These are phyloP conservation scores for Skeletonema tropicum DNA, from an alignment of 108 stramenopile species.

Conservation along the genomic window DNA sequence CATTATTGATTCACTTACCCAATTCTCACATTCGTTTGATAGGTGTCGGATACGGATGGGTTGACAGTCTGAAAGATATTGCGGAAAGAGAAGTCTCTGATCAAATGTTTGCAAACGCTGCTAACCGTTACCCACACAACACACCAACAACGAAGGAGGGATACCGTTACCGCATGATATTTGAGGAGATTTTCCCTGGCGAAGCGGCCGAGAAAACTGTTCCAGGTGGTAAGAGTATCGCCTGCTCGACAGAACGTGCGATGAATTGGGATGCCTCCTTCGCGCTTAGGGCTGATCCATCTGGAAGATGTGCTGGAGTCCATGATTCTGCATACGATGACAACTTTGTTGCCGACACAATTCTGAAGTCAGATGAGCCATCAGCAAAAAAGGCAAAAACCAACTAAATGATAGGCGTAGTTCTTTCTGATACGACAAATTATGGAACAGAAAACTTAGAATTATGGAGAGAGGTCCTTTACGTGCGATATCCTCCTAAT, in stretches of 20 bases:
- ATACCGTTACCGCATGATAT: constrained; percentile 97
- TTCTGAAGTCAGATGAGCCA: constrained; percentile 49
- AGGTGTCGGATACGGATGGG: constrained; percentile 99
- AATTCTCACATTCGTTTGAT: constrained; percentile 3
- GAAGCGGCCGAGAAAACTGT: constrained; percentile 95
- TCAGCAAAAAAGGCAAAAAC: constrained; percentile 70
- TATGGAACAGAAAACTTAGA: neutral
- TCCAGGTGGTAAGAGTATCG: constrained; percentile 97
- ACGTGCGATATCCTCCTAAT: neutral
- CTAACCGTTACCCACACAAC: constrained; percentile 96
- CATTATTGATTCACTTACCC: neutral
- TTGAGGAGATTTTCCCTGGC: constrained; percentile 97
- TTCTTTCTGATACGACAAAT: neutral
- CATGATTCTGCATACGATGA: constrained; percentile 92
- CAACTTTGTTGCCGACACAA: constrained; percentile 79
- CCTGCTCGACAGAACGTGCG: constrained; percentile 97
- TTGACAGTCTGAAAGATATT: constrained; percentile 91
- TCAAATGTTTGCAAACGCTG: constrained; percentile 90
- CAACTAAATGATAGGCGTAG: neutral
- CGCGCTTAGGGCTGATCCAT: constrained; percentile 88
- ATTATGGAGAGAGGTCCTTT: neutral
- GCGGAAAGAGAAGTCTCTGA: constrained; percentile 93
- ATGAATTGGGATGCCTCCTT: constrained; percentile 95
- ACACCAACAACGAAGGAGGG: constrained; percentile 98
- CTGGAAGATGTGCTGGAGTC: constrained; percentile 96